Evolutionary conservation across 106 monocot species (phyloP), one percentile per base, ranked within the genome.

Genomic region (Dioscorea alata): DNA sequence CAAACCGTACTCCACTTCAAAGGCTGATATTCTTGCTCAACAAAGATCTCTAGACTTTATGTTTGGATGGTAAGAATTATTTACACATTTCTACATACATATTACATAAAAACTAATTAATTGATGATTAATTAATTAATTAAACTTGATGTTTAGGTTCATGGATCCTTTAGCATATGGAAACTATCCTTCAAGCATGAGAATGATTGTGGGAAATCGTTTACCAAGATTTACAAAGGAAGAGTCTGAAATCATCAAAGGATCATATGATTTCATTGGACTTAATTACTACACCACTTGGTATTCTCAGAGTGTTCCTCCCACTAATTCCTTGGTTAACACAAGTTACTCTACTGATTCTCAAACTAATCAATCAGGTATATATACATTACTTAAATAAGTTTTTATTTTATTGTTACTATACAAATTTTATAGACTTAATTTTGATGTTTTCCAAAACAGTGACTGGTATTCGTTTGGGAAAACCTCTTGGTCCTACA

Each of bases 231-330:
- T 82, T 48, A 74, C 82, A 9, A 49, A 10, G 23, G 25, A 78
- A 28, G 63, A 82, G 12, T 82, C 82, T 13, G 35, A 64, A 23
- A 24, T 31, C 22, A 0, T 82, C 12, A 73, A 70, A 33, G 82
- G 82, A 12, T 73, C 82, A 22, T 78, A 70, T 49, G 82, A 82
- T 42, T 82, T 78, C 58, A 69, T 82, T 13, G 81, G 81, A n/a
- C 23, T 82, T 16, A 82, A 82, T 25, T 82, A 82, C 60, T 82
- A 82, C 31, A 77, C 76, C 5, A 24, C 81, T 69, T 69, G 34
- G 31, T 82, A 50, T 65, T 54, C 23, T 23, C 52, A 35, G 17
- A 22, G 33, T 75, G 13, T 67, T 56, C 61, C 48, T 8, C 13
- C 57, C 17, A 54, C 19, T 18, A 19, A 54, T 18, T 74, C 25